Percentiles rank a stretch among this genome's conserved stretches.
phyloP scores from a whole-genome alignment of 129 eudicot species.

The Silybum marianum region DNA sequence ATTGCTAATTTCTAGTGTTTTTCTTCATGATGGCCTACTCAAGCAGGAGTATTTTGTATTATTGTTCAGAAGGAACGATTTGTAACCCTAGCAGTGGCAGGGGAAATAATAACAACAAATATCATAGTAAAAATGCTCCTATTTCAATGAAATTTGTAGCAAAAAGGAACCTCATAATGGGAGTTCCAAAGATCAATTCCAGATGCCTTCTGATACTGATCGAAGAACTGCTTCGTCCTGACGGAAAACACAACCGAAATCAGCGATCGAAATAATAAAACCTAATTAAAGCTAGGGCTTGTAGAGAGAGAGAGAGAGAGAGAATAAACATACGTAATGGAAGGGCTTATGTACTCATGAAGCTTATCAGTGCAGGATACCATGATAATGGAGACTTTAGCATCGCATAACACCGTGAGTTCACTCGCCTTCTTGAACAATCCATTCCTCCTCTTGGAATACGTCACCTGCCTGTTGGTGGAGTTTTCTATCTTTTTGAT shows the following conservation, averaged over 20 bases:
- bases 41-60: not conserved
- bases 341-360: constrained; percentile 82
- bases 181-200: constrained; percentile 71
- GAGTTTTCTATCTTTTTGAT: constrained; percentile 81
- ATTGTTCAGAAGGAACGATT: constrained; percentile 8
- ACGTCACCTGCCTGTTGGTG: constrained; percentile 79
- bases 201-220: constrained; percentile 57
- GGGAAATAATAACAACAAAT: not conserved
- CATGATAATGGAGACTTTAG: constrained; percentile 77
- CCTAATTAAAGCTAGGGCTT: constrained; percentile 20
- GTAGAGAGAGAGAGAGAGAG: not conserved
- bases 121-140: not conserved
- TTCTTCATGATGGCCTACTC: not conserved
- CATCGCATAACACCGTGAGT: constrained; percentile 78
- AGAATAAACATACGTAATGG: constrained; percentile 37
- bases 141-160: not conserved
- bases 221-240: constrained; percentile 72
- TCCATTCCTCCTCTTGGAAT: constrained; percentile 72
- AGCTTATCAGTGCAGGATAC: constrained; percentile 72
- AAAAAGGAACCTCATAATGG: constrained; percentile 45
- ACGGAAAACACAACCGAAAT: constrained; percentile 4
- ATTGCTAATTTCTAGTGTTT: constrained; percentile 2
- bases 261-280: not conserved
- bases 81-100: not conserved
- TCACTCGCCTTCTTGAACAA: constrained; percentile 74